These are phyloP conservation scores for Achaetomium macrosporum DNA, from an alignment of 2,329 filamentous ascomycete species.

Conservation along the genomic window DNA sequence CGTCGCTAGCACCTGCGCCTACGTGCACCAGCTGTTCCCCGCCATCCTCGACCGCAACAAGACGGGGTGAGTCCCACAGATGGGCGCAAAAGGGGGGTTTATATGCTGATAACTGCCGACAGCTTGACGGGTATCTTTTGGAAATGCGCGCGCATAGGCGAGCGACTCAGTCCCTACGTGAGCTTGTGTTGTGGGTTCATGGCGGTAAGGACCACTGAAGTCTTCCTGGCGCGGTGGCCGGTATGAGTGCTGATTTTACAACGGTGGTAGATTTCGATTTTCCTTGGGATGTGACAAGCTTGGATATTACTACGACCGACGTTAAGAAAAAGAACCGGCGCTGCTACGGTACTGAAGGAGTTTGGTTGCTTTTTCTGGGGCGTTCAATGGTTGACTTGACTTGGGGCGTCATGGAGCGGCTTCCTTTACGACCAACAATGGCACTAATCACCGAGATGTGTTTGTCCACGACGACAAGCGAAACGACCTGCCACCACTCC, in stretches of 20 bases:
- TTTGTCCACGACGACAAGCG: neutral
- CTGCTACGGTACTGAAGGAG: neutral
- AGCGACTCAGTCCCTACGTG: conserved; percentile 90
- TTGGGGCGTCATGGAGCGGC: neutral
- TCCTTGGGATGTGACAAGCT: conserved; percentile 5
- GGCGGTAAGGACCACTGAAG: conserved; percentile 58
- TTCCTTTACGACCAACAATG: neutral
- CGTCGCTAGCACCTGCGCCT: conserved; percentile 63
- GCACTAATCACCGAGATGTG: neutral
- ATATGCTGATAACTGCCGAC: neutral
- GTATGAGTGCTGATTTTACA: neutral
- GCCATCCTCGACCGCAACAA: conserved; percentile 89
- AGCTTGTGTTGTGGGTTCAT: conserved; percentile 89
- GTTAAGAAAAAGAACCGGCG: neutral
- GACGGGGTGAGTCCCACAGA: conserved; percentile 57
- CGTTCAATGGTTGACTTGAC: neutral
- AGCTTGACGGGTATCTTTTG: conserved; percentile 84
- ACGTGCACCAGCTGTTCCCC: conserved; percentile 85
- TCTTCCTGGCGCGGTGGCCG: neutral
- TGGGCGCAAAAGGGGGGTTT: neutral
- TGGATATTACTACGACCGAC: too few relatives aligned
- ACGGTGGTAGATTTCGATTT: conserved; percentile 10
- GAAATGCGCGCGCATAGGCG: conserved; percentile 90
- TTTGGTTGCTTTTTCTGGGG: neutral
- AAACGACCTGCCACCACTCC: too few relatives aligned